Evolutionary conservation across 257 asterid species (phyloP), one percentile per base, ranked within the genome.

Genomic region (Scutellaria galericulata): DNA sequence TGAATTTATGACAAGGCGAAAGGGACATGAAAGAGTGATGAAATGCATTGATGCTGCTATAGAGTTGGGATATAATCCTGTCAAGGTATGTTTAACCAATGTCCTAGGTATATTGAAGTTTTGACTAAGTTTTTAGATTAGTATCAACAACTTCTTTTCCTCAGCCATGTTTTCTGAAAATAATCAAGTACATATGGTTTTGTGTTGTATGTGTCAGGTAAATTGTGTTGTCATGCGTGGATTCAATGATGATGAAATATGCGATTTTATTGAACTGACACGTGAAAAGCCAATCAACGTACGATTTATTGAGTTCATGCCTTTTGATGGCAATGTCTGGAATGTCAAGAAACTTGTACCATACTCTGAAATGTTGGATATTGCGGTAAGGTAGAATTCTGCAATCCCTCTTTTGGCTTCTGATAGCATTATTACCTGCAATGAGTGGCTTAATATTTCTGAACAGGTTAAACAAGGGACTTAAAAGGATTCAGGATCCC

Each of bases 151-250:
- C 11, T 61, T 58, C 12, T 9, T 64, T 79, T 59, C 72, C 66
- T 8, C 48, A 31, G 8, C 37, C 37, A 7, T 41, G 59, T 71
- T 61, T 51, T 50, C 58, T 57, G 58, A 46, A n/a, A 44, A 72
- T 41, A 18, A 31, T 54, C 56, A 68, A n/a, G 62, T 54, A 22
- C 35, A 8, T 65, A 20, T 65, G 46, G 46, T 74, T 75, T 35
- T 45, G 42, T 80, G 24, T 81, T 71, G 45, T 77, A 47, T 60
- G 41, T 65, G 66, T 65, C 90, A 95, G 99, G 92, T 95, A 75
- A 95, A 95, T 75, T 95, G 98, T 78, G 99, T 95, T 57, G 83
- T 95, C 40, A 95, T 95, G 98, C 98, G 94, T n/a, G 99, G 99
- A 75, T 89, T 91, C 95, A 95, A 95, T 79, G 98, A 95, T 50